Evolutionary conservation across 2,329 filamentous ascomycete genomes (phyloP), one percentile per base, ranked within the genome.

Genomic region (Verticillium nubilum): DNA sequence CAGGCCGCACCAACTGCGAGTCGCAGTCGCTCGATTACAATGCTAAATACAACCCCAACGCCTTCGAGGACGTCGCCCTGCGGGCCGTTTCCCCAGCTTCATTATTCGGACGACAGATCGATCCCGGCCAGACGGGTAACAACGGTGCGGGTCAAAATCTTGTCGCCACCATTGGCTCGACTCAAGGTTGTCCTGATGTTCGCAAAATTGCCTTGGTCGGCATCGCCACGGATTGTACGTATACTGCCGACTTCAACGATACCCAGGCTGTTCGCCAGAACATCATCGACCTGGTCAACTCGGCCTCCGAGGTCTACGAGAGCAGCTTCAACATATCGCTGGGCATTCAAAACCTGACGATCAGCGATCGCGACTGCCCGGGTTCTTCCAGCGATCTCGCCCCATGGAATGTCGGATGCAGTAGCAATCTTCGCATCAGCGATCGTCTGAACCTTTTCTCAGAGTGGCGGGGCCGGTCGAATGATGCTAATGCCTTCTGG

Each of bases 281-380:
- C 70, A 83, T 99, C 63, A 92, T 99, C 67, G 81, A 79, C 57
- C 82, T 91, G 70, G 89, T 99, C 72, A 97, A 96, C 75, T 81
- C 86, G 52, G 95, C 95, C 0, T 97, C 94, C 1, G 85, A 87
- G 62, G 77, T 97, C 10, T 99, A 95, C 70, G 95, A 99, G 73
- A 86, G 82, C 66, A 90, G 90, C 7, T 98, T 99, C 78, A 97
- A 97, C 74, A 94, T 99, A 67, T 94, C 93, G 0, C 85, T 99
- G 35, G 95, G 92, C 52, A 85, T 99, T 61, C 86, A 88, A 66
- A 96, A 97, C 69, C 75, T 99, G 58, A 90, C 92, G 29, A 85
- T 97, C 62, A 91, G 86, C 59, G 86, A 91, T 52, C 74, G 81
- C 4, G 78, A 79, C n/a, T 99, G 95, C 69, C 91, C 94, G 0